Conservation (phyloP, 108 stramenopile species). For the Cyclotella atomus region DNA sequence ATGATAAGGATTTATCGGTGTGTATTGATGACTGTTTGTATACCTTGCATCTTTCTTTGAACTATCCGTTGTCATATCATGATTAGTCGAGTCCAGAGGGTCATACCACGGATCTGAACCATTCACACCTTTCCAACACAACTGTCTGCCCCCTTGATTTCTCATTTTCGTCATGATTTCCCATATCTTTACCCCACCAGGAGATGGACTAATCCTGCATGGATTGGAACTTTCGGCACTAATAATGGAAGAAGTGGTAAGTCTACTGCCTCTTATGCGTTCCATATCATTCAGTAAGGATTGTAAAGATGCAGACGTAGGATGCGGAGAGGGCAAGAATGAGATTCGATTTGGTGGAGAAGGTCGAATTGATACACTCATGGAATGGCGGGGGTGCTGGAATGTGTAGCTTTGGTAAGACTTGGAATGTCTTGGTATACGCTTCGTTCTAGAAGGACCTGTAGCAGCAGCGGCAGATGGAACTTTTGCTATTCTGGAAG, state of each 20-base stretch:
- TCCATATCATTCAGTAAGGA: slow-evolving; percentile 37
- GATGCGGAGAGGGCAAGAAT: not conserved
- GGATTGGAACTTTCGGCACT: slow-evolving; percentile 21
- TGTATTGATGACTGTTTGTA: slow-evolving; percentile 59
- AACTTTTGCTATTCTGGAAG: no score
- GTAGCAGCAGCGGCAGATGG: no score
- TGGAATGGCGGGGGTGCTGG: not conserved
- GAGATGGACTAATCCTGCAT: slow-evolving; percentile 15
- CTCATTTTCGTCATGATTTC: not conserved
- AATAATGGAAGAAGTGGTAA: not conserved
- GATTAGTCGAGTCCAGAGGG: not conserved
- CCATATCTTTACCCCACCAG: not conserved
- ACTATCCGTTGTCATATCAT: not conserved
- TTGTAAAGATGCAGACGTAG: not conserved
- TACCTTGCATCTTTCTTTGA: not conserved
- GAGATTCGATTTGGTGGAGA: not conserved
- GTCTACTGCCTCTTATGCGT: slow-evolving; percentile 19
- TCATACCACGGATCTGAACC: not conserved
- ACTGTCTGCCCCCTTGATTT: not conserved
- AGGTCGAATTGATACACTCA: not conserved
- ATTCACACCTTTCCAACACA: not conserved
- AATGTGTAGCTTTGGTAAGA: not conserved
- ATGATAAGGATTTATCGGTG: slow-evolving; percentile 56
- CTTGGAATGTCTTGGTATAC: no score
- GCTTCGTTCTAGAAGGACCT: no score